Percentiles rank a stretch among this genome's conserved stretches.
Evolutionary conservation across 2,329 filamentous ascomycete species (phyloP).

Genomic region (Colletotrichum spinosum): DNA sequence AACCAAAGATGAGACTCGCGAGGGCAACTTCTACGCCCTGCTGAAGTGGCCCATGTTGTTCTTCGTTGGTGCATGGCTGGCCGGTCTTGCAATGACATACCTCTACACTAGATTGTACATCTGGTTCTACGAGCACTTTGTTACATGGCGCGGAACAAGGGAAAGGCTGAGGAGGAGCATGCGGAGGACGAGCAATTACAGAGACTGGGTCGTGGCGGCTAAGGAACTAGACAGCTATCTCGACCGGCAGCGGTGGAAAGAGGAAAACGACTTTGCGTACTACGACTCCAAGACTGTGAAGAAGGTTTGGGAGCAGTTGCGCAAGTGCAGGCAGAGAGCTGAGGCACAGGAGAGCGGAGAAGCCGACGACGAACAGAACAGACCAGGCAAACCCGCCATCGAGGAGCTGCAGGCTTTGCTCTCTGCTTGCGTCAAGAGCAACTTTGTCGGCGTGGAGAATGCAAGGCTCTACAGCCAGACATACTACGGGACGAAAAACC

Average conservation of each 20-base stretch:
- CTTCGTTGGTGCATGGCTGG: constrained; percentile 83
- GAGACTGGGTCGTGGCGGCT: constrained; percentile 86
- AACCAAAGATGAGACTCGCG: constrained; percentile 90
- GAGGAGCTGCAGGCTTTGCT: constrained; percentile 83
- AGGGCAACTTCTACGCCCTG: constrained; percentile 89
- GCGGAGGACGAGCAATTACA: constrained; percentile 78
- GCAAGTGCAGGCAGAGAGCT: constrained; percentile 69
- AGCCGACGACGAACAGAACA: constrained; percentile 48
- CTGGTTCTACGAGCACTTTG: constrained; percentile 88
- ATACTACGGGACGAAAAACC: constrained; percentile 96
- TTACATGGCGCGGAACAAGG: constrained; percentile 87
- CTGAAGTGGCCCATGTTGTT: constrained; percentile 93
- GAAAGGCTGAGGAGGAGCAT: constrained; percentile 78
- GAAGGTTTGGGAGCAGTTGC: constrained; percentile 81
- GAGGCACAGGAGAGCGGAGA: constrained; percentile 59
- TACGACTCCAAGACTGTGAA: constrained; percentile 90
- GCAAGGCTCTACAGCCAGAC: constrained; percentile 95
- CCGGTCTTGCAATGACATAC: constrained; percentile 79
- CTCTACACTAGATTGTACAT: constrained; percentile 89
- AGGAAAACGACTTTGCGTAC: constrained; percentile 81
- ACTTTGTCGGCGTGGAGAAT: constrained; percentile 96
- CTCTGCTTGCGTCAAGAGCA: constrained; percentile 96
- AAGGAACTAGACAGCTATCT: constrained; percentile 83
- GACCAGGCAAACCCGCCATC: constrained; percentile 61
- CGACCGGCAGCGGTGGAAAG: constrained; percentile 84